A percentile compares a stretch with the other conserved stretches of the same genome.
Evolutionary conservation across 1,284 basidiomycete genomes (phyloP).

Genomic region (Trichosporon coremiiforme): DNA sequence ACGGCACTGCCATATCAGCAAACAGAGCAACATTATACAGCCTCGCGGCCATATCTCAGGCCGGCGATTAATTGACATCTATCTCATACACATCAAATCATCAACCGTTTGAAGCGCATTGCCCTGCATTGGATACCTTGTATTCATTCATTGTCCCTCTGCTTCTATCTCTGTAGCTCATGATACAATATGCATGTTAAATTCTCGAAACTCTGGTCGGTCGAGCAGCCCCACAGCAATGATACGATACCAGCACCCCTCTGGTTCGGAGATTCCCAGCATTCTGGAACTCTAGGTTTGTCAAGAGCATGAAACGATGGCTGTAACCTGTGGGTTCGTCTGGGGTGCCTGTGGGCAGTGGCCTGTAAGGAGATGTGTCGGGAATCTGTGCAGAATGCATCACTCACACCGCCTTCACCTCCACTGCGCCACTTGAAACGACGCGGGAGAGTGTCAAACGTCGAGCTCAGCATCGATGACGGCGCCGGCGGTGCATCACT

Average conservation of each 20-base stretch:
- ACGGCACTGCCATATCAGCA: too few species aligned
- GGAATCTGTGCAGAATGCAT: not conserved
- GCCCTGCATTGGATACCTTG: slow-evolving; percentile 18
- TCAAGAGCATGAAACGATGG: not conserved
- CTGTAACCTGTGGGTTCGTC: not conserved
- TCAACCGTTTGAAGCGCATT: slow-evolving; percentile 3
- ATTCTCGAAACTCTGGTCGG: not conserved
- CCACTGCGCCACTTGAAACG: not conserved
- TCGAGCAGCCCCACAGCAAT: not conserved
- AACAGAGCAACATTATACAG: too few species aligned
- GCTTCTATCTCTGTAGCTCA: slow-evolving; percentile 16
- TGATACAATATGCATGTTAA: slow-evolving; percentile 15
- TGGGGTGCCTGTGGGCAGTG: too few species aligned
- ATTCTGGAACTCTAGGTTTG: not conserved
- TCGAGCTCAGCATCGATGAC: not conserved
- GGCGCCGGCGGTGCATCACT: not conserved
- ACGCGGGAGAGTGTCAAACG: too few species aligned
- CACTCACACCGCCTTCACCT: not conserved
- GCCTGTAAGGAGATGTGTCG: not conserved
- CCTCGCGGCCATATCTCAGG: not conserved
- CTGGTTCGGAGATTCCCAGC: too few species aligned
- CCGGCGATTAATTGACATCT: not conserved
- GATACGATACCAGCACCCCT: too few species aligned
- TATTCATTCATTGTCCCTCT: slow-evolving; percentile 17
- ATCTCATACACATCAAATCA: not conserved